Evolutionary conservation across 2,329 filamentous ascomycete genomes (phyloP), one percentile per base, ranked within the genome.

Genomic region (Sarocladiaceae sp.): DNA sequence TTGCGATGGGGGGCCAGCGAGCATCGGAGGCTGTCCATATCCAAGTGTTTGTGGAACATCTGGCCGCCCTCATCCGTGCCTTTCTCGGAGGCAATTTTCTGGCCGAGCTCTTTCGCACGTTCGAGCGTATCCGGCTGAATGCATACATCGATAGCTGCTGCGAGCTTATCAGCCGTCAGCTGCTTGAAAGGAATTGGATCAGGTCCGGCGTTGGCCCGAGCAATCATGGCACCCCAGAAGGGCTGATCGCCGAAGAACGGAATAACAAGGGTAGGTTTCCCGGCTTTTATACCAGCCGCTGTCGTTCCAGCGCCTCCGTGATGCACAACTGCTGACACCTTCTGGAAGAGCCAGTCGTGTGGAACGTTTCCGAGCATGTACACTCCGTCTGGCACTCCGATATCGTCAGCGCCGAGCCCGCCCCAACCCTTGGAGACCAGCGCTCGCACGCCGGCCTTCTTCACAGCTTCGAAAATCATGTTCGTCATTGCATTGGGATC

Each of bases 391-490:
- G 89, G 89, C n/a, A 90, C 69, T 1, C 79, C 79, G 3, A 87
- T 64, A 28, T 83, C 74, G 59, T 90, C 87, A 0, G 82, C 86
- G 26, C 90, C 90, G 7, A 96, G 75, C 1, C 90, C 90, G 47
- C 90, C 90, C 91, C 90, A 96, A 15, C 90, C 91, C 62, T 93
- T 91, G 0, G 89, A 93, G 1, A 96, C 86, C 1, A 96, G 71
- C 2, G 90, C 90, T 53, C 90, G 78, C n/a, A 88, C 78, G 1
- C 87, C 87, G 1, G 84, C 77, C 10, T 77, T 74, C 50, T 75
- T 71, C 2, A 91, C 75, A 1, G 88, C 87, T 13, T 88, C 83
- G 52, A 92, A 88, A 7, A 93, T 86, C 53, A 85, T 76, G 18
- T 76, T 71, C 0, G 88, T 92, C 67, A 92, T 79, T 1, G 72